These are phyloP conservation scores for Yamadazyma blattariae DNA, from an alignment of 1,139 yeast species.

Conservation along the genomic window DNA sequence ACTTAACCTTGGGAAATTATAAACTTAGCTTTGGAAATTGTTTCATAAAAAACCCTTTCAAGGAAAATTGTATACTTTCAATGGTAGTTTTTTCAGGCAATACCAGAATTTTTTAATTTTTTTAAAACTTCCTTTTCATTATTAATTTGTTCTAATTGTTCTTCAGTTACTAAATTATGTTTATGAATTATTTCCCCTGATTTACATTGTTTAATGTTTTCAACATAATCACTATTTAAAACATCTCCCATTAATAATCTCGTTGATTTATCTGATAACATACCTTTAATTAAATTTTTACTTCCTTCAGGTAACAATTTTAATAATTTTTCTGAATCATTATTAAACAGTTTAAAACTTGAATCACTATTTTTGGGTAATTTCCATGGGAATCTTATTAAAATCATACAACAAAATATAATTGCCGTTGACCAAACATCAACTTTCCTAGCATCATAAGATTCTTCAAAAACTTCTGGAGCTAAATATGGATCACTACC, in stretches of 20 bases:
- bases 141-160: slow-evolving; percentile 44
- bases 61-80: too few relatives aligned
- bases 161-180: slow-evolving; percentile 59
- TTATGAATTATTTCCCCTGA: slow-evolving; percentile 27
- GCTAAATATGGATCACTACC: slow-evolving; percentile 83
- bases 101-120: slow-evolving; percentile 17
- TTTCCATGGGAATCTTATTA: slow-evolving; percentile 78
- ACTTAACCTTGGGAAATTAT: too few relatives aligned
- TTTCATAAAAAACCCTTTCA: too few relatives aligned
- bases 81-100: too few relatives aligned
- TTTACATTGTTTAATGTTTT: slow-evolving; percentile 30
- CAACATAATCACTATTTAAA: slow-evolving; percentile 24
- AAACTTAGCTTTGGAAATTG: too few relatives aligned
- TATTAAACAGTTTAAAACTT: slow-evolving; percentile 43
- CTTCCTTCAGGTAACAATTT: slow-evolving; percentile 36
- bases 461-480: slow-evolving; percentile 63
- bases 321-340: slow-evolving; percentile 22
- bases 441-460: slow-evolving; percentile 69
- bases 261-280: slow-evolving; percentile 28
- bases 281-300: slow-evolving; percentile 30
- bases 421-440: slow-evolving; percentile 82
- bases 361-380: slow-evolving; percentile 61
- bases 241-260: slow-evolving; percentile 33
- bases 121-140: slow-evolving; percentile 36
- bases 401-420: slow-evolving; percentile 70